Conservation (phyloP, 2,329 filamentous ascomycete genomes). For the Aspergillus sp. region DNA sequence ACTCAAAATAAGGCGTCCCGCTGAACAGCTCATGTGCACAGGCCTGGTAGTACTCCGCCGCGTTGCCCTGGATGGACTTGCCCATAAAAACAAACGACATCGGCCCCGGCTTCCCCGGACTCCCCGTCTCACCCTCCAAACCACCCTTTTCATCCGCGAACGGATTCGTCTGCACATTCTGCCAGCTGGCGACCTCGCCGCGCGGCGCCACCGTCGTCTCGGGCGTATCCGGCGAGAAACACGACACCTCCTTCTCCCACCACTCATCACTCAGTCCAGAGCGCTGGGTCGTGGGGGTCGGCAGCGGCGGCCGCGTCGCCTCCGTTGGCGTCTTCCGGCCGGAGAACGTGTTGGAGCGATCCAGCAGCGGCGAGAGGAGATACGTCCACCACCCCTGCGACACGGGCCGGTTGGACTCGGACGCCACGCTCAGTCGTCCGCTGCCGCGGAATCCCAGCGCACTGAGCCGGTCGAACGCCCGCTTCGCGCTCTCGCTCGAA, state of each 20-base stretch:
- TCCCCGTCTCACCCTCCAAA: slow-evolving; percentile 3
- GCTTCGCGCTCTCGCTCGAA: slow-evolving; percentile 29
- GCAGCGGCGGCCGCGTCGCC: slow-evolving; percentile 24
- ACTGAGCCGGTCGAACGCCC: slow-evolving; percentile 29
- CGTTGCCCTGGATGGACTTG: slow-evolving; percentile 29
- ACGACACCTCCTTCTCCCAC: slow-evolving; percentile 29
- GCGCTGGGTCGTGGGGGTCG: slow-evolving; percentile 17
- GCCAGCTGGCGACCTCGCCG: slow-evolving; percentile 18
- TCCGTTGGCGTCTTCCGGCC: slow-evolving; percentile 27
- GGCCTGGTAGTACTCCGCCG: slow-evolving; percentile 45
- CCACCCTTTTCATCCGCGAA: slow-evolving; percentile 14
- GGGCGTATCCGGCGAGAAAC: slow-evolving; percentile 30
- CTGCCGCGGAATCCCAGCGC: slow-evolving; percentile 7
- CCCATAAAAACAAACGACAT: slow-evolving; percentile 25
- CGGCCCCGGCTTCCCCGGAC: not conserved
- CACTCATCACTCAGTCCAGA: slow-evolving; percentile 21
- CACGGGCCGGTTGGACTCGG: slow-evolving; percentile 34
- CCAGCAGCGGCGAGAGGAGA: slow-evolving; percentile 44
- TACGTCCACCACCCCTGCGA: slow-evolving; percentile 52
- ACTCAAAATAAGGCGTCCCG: slow-evolving; percentile 42
- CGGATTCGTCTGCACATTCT: slow-evolving; percentile 14
- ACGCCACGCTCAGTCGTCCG: slow-evolving; percentile 30
- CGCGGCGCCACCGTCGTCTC: slow-evolving; percentile 17
- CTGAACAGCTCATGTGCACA: slow-evolving; percentile 45
- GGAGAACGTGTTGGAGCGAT: slow-evolving; percentile 33